Conservation (phyloP, 148 eudicot species). For the Rhododendron molle region DNA sequence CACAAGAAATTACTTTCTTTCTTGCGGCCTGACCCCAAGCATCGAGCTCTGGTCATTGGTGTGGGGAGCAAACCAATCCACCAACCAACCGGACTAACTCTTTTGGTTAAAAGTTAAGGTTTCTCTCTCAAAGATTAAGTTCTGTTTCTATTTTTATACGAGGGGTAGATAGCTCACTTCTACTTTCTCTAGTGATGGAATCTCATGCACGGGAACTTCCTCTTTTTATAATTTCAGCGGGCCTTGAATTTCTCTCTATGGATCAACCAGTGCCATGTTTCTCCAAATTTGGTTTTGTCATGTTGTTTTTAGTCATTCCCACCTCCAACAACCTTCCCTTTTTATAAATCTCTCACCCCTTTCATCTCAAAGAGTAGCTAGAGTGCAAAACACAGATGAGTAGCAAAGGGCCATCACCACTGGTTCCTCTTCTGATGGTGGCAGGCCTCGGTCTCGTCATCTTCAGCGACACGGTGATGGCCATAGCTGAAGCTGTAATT, state of each 20-base stretch:
- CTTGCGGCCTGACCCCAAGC: too few species aligned
- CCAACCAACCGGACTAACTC: too few species aligned
- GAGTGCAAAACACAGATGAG: constrained; percentile 15
- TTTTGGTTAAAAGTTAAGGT: not conserved
- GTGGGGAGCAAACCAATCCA: too few species aligned
- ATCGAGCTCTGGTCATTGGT: too few species aligned
- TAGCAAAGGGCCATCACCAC: constrained; percentile 33
- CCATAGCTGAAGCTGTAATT: not conserved
- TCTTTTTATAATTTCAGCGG: not conserved
- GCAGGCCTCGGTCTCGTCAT: constrained; percentile 11
- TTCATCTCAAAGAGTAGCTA: not conserved
- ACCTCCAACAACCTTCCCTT: constrained; percentile 6
- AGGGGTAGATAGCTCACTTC: not conserved
- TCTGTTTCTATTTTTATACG: not conserved
- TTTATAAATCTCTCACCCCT: not conserved
- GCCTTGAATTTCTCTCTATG: not conserved
- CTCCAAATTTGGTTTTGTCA: not conserved
- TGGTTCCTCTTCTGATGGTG: constrained; percentile 26
- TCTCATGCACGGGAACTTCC: not conserved
- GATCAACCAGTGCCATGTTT: not conserved
- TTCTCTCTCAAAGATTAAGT: not conserved
- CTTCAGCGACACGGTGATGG: constrained; percentile 5
- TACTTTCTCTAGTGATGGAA: not conserved
- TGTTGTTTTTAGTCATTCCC: constrained; percentile 3
- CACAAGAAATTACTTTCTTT: too few species aligned